These are phyloP conservation scores for Diutina ranongensis DNA, from an alignment of 1,139 yeast species.

Conservation along the genomic window DNA sequence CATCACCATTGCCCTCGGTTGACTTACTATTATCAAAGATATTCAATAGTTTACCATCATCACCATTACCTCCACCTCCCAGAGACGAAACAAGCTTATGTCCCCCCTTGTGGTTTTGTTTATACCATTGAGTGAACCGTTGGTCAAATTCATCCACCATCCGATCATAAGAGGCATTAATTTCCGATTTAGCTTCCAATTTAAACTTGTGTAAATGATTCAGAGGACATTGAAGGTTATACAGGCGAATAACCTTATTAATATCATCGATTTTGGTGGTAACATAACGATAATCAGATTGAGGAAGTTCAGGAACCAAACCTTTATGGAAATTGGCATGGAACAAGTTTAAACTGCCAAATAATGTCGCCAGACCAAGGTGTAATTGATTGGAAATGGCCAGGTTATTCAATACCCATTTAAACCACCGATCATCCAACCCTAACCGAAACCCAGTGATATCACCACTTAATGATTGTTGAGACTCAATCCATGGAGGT, in stretches of 20 bases:
- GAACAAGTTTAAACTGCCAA: neutral
- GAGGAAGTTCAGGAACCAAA: neutral
- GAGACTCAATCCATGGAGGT: conserved; percentile 87
- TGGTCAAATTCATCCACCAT: conserved; percentile 6
- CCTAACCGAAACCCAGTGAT: conserved; percentile 34
- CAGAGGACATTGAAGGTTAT: conserved; percentile 73
- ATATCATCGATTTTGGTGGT: conserved; percentile 33
- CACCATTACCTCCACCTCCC: neutral
- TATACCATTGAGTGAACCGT: conserved; percentile 6
- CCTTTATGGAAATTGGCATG: neutral
- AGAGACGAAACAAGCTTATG: neutral
- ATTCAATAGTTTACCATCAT: neutral
- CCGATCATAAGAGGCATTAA: conserved; percentile 15
- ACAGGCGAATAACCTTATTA: conserved; percentile 54
- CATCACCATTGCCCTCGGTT: neutral
- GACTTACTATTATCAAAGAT: neutral
- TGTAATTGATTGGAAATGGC: neutral
- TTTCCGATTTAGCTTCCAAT: conserved; percentile 40
- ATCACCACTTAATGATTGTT: conserved; percentile 41
- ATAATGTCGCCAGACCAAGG: neutral
- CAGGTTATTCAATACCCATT: conserved; percentile 20
- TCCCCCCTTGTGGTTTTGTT: neutral
- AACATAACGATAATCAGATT: conserved; percentile 20
- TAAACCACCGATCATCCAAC: conserved; percentile 34
- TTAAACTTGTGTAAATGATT: conserved; percentile 58